Percentiles rank a stretch among this genome's conserved stretches.
Conservation (phyloP, 139 green algal genomes). For the Closterium sp. region DNA sequence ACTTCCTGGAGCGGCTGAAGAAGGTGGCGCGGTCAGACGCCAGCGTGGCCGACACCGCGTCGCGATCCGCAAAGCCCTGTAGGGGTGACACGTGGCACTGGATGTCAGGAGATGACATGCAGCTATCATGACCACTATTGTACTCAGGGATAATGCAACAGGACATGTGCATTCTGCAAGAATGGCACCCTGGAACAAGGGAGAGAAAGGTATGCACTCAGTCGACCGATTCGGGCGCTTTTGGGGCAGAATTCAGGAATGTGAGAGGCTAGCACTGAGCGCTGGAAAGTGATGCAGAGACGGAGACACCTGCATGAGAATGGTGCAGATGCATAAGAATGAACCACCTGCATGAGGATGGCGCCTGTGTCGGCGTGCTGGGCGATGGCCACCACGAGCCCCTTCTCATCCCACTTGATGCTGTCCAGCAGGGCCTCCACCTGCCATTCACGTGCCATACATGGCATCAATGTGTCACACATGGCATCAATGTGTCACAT, state of each 20-base stretch:
- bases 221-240: too few species aligned
- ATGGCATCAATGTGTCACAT: not conserved
- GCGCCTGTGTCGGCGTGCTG: constrained; percentile 94
- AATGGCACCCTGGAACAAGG: too few species aligned
- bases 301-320: not conserved
- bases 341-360: constrained; percentile 80
- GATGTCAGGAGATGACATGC: not conserved
- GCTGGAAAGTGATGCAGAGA: constrained; percentile 51
- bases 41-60: constrained; percentile 82
- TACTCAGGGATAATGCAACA: too few species aligned
- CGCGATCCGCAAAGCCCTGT: constrained; percentile 78
- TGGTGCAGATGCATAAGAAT: not conserved
- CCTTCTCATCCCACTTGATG: constrained; percentile 83
- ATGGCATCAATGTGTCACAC: not conserved
- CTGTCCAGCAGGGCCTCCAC: constrained; percentile 69
- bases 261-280: not conserved
- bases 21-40: constrained; percentile 78
- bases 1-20: constrained; percentile 82
- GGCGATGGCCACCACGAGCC: constrained; percentile 88
- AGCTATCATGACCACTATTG: not conserved
- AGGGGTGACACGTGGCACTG: not conserved
- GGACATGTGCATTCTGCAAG: too few species aligned
- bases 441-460: too few species aligned
- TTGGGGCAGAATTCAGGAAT: not conserved
- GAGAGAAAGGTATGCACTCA: too few species aligned